Evolutionary conservation across 192 early-diverging fungal genomes (phyloP).

Genomic region (Spizellomyces punctatus): DNA sequence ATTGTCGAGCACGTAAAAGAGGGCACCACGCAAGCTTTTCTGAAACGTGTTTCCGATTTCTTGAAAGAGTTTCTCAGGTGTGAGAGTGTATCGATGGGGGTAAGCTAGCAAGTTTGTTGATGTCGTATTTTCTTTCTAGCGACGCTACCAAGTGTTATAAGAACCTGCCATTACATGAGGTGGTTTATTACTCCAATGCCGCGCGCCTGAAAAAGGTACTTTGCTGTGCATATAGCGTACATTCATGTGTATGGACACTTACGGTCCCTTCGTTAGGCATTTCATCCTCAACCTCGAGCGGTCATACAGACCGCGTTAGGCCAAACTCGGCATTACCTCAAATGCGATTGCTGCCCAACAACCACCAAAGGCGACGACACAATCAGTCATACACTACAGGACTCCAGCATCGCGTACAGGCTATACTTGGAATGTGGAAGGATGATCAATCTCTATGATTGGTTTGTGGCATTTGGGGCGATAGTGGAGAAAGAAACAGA

Average conservation of each 20-base stretch:
- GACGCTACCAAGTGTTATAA: constrained; percentile 58
- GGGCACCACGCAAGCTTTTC: constrained; percentile 25
- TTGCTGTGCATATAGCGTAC: not conserved
- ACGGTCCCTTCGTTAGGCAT: constrained; percentile 52
- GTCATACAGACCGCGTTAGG: constrained; percentile 83
- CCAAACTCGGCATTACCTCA: constrained; percentile 75
- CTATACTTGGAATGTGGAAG: constrained; percentile 90
- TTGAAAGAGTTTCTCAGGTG: constrained; percentile 50
- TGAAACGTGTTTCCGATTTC: constrained; percentile 36
- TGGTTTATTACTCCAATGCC: constrained; percentile 77
- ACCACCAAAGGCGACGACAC: constrained; percentile 31
- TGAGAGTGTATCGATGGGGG: too few relatives aligned
- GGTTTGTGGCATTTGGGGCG: constrained; percentile 83
- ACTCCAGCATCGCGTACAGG: constrained; percentile 87
- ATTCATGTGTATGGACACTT: too few relatives aligned
- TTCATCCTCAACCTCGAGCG: constrained; percentile 81
- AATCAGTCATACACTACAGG: constrained; percentile 70
- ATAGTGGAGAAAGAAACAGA: constrained; percentile 67
- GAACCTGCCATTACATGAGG: constrained; percentile 68
- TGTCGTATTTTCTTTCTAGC: constrained; percentile 15
- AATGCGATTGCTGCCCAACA: constrained; percentile 79
- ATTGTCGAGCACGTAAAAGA: constrained; percentile 38
- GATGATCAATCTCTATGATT: constrained; percentile 94
- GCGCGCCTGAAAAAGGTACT: constrained; percentile 73
- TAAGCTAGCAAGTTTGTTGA: too few relatives aligned